Evolutionary conservation across 2,329 filamentous ascomycete species (phyloP).

Genomic region (Colletotrichum tropicale): DNA sequence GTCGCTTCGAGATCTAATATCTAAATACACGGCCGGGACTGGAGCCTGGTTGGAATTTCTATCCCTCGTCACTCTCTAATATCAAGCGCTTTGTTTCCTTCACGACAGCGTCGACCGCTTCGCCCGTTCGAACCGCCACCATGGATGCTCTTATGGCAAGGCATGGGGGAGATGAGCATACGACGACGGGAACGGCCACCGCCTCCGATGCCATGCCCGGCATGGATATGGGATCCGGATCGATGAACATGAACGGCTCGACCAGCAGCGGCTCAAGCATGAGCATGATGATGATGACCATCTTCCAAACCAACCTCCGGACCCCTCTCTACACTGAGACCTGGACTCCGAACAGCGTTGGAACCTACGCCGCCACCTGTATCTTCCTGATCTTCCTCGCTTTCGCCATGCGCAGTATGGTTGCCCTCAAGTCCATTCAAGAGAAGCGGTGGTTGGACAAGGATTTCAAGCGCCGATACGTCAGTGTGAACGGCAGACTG

Average conservation of each 20-base stretch:
- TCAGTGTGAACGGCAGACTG: slow-evolving; percentile 71
- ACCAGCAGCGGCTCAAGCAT: slow-evolving; percentile 4
- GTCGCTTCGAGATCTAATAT: not conserved
- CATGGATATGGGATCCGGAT: slow-evolving; percentile 14
- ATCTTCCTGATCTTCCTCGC: slow-evolving; percentile 86
- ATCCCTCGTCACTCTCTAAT: not conserved
- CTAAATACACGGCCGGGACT: slow-evolving; percentile 3
- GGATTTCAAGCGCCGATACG: slow-evolving; percentile 77
- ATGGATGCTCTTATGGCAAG: slow-evolving; percentile 15
- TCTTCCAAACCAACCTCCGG: slow-evolving; percentile 63
- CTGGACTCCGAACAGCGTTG: slow-evolving; percentile 76
- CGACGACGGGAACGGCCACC: not conserved
- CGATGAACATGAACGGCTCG: slow-evolving; percentile 4
- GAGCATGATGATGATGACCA: slow-evolving; percentile 45
- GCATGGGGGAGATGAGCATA: slow-evolving; percentile 8
- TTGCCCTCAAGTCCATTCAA: slow-evolving; percentile 72
- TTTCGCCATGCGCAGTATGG: slow-evolving; percentile 69
- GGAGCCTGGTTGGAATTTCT: slow-evolving; percentile 9
- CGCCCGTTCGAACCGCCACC: not conserved
- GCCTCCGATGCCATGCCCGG: slow-evolving; percentile 15
- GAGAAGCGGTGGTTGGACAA: slow-evolving; percentile 70
- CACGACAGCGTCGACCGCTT: not conserved
- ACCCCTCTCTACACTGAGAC: slow-evolving; percentile 62
- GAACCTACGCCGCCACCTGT: slow-evolving; percentile 85
- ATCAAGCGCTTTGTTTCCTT: not conserved